Base-by-base conservation (phyloP, 345 rosid species). In the Citrus sp. region DNA sequence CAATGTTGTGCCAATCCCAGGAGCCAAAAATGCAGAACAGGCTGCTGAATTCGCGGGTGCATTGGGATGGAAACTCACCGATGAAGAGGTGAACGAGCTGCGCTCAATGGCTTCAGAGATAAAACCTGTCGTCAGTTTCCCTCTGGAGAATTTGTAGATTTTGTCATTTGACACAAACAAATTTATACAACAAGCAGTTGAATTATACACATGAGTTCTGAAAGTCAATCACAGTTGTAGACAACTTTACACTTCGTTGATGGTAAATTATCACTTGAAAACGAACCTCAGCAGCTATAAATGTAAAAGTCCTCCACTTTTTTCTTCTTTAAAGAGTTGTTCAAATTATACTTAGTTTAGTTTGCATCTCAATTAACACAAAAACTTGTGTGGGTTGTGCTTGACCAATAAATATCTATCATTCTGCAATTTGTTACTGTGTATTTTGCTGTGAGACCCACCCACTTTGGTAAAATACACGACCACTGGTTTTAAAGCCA, bases 1-100 rank as follows among this genome's bases (percentile, higher is more conserved):
- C 51, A 96, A 94, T 71, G 97, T 94, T 22, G 88, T 91, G 74
- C 99, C 99, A 19, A 96, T 96, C 82, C 98, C 99, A 3, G 99
- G 99, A 82, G 99, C 98, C 77, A 95, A 88, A 79, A 91, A 77
- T 51, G 90, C 90, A 3, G 91, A 91, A 72, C 99, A 96, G 80
- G 97, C 94, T 2, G 79, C 56, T 66, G 99, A 93, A 81, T 96
- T 92, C 63, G 91, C 87, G 0, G 98, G 98, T 80, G 97, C 98
- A 1, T 80, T 92, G 63, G 97, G 97, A 27, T 93, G 99, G 99
- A 91, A 88, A 71, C 90, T 96, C 54, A 80, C 86, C 10, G 34
- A 58, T 9, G 88, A 88, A 21, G 97, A 96, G 87, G 86, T 90
- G 56, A 58, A 81, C 18, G 97, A 93, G 87, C 92, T 96, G 64